These are phyloP conservation scores for Diaporthe capsici DNA, from an alignment of 2,329 filamentous ascomycete genomes.

Conservation along the genomic window DNA sequence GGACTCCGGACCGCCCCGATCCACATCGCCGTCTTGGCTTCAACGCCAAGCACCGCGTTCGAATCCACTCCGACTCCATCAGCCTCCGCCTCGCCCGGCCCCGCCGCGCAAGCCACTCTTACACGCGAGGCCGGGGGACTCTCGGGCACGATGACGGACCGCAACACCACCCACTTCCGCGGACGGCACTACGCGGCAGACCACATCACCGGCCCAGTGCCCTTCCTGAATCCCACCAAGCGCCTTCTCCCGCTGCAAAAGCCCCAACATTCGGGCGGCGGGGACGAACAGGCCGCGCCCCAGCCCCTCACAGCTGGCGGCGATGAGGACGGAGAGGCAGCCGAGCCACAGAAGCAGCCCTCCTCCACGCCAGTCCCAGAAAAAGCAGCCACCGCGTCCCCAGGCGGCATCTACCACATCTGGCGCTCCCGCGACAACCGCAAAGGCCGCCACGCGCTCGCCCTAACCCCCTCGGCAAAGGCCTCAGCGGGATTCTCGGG, in stretches of 20 bases:
- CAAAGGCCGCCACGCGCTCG: conserved; percentile 57
- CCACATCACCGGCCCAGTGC: conserved; percentile 43
- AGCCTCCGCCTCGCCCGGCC: background rate
- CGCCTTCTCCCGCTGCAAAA: conserved; percentile 39
- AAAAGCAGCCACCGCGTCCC: background rate
- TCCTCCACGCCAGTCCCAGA: background rate
- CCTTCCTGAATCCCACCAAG: conserved; percentile 47
- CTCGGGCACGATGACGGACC: conserved; percentile 36
- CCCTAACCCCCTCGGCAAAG: conserved; percentile 43
- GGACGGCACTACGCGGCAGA: conserved; percentile 41
- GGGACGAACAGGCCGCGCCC: background rate
- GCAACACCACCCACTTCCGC: conserved; percentile 35
- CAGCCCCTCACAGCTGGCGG: background rate
- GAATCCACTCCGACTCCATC: background rate
- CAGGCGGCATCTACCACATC: conserved; percentile 49
- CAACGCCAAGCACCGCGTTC: conserved; percentile 29
- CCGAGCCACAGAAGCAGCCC: background rate
- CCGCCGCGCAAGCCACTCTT: background rate
- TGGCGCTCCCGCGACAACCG: conserved; percentile 60
- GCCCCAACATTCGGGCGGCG: background rate
- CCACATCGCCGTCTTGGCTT: conserved; percentile 28
- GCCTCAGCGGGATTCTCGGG: background rate
- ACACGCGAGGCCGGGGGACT: background rate
- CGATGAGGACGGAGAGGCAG: background rate
- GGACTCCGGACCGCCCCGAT: background rate